These are phyloP conservation scores for Starmerella tilneyi DNA, from an alignment of 805 yeast genomes.

Conservation along the genomic window DNA sequence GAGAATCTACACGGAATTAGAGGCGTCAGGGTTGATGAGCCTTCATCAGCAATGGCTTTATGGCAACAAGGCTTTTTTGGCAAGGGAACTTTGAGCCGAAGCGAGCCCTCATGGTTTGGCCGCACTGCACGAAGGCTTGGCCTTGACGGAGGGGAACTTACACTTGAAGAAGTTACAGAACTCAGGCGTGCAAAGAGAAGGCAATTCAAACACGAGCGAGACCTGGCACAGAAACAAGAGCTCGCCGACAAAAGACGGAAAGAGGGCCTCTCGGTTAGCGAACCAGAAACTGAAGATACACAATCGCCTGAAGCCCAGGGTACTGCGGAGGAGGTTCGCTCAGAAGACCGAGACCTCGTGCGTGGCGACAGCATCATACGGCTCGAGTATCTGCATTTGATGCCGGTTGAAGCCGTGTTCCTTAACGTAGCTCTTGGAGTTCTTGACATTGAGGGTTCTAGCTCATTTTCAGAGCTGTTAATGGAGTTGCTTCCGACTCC, in stretches of 20 bases:
- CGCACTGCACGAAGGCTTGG: constrained; percentile 52
- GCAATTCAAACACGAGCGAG: constrained; percentile 60
- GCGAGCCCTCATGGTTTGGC: constrained; percentile 85
- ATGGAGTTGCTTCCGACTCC: constrained; percentile 4
- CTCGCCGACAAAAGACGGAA: constrained; percentile 32
- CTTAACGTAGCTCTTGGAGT: constrained; percentile 48
- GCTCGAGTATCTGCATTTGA: constrained; percentile 48
- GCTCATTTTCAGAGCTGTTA: background rate
- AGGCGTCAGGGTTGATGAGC: constrained; percentile 32
- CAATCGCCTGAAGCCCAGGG: too few species aligned
- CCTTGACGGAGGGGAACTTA: constrained; percentile 33
- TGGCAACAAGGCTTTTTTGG: constrained; percentile 92
- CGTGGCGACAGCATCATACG: constrained; percentile 25
- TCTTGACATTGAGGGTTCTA: constrained; percentile 32
- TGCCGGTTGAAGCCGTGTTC: constrained; percentile 67
- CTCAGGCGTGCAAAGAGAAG: constrained; percentile 60
- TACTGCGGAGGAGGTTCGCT: background rate
- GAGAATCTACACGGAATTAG: constrained; percentile 10
- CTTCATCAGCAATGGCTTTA: constrained; percentile 42
- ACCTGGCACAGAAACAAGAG: constrained; percentile 44
- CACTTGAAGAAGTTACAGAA: constrained; percentile 64
- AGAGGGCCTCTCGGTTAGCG: constrained; percentile 12
- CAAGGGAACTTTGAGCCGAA: constrained; percentile 76
- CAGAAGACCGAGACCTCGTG: constrained; percentile 23
- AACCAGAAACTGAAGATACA: too few species aligned